Conservation (phyloP, 495 filamentous ascomycete genomes). For the Emericellopsis terricola region DNA sequence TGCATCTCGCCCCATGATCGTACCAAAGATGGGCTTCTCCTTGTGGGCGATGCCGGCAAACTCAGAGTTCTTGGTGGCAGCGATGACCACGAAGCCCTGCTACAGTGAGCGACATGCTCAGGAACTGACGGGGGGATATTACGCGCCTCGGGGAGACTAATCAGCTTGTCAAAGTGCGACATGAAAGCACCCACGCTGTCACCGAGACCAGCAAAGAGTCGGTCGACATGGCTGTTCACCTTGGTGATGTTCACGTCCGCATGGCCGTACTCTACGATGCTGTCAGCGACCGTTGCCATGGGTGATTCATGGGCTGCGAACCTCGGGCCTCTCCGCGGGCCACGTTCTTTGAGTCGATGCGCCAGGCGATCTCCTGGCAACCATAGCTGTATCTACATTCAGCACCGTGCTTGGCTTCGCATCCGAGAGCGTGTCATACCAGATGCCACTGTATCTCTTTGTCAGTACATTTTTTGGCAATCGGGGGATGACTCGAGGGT, state of each 20-base stretch:
- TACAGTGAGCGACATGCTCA: too few species aligned
- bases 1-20: too few species aligned
- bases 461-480: background rate
- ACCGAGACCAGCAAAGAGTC: conserved; percentile 52
- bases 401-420: too few species aligned
- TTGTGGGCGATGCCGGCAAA: conserved; percentile 70
- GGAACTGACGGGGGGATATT: too few species aligned
- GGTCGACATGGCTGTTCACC: conserved; percentile 41
- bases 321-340: background rate
- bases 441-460: conserved; percentile 39
- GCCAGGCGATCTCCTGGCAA: conserved; percentile 44
- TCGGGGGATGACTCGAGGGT: background rate
- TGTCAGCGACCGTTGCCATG: too few species aligned
- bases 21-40: conserved; percentile 47
- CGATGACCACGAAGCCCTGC: conserved; percentile 53
- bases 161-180: conserved; percentile 77
- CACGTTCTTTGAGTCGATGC: background rate
- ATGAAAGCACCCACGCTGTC: conserved; percentile 45
- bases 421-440: too few species aligned
- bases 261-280: conserved; percentile 13
- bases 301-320: background rate
- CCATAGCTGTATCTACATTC: conserved; percentile 42
- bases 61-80: conserved; percentile 49
- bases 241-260: conserved; percentile 23
- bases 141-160: conserved; percentile 49